These are phyloP conservation scores for Colletotrichum chrysophilum DNA, from an alignment of 2,329 filamentous ascomycete genomes.

Conservation along the genomic window DNA sequence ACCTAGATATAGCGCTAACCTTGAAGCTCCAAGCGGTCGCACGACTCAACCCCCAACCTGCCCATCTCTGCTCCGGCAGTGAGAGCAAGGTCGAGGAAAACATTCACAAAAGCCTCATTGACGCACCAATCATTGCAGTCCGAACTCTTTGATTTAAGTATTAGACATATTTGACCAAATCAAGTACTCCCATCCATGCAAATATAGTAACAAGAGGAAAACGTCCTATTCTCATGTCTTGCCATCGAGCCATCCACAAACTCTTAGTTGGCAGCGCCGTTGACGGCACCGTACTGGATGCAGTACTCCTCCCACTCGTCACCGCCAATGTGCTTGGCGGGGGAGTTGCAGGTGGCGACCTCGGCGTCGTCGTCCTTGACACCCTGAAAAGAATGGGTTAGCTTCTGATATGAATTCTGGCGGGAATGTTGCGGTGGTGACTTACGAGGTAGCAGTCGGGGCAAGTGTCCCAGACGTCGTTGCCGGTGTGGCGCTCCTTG, in stretches of 20 bases:
- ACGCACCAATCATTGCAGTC: not conserved
- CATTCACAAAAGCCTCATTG: not conserved
- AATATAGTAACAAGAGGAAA: not conserved
- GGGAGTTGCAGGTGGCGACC: not conserved
- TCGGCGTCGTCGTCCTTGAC: not conserved
- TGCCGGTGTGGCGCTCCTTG: not conserved
- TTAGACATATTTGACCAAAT: not conserved
- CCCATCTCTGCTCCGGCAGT: not conserved
- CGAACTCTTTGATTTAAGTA: not conserved
- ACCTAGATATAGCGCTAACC: not conserved
- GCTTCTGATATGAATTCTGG: accelerated
- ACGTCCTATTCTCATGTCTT: not conserved
- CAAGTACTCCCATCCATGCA: not conserved
- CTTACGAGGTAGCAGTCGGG: not conserved
- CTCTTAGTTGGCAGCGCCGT: not conserved
- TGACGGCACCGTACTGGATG: not conserved
- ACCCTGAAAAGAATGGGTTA: not conserved
- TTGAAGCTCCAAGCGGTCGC: not conserved
- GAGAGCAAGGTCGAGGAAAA: not conserved
- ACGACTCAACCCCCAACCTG: not conserved
- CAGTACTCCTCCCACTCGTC: constrained; percentile 2
- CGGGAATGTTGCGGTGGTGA: accelerated
- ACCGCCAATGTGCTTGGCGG: not conserved
- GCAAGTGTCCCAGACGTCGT: not conserved
- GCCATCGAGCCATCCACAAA: not conserved